phyloP scores from a whole-genome alignment of 2,329 filamentous ascomycete species.

The Cytospora chrysosperma region DNA sequence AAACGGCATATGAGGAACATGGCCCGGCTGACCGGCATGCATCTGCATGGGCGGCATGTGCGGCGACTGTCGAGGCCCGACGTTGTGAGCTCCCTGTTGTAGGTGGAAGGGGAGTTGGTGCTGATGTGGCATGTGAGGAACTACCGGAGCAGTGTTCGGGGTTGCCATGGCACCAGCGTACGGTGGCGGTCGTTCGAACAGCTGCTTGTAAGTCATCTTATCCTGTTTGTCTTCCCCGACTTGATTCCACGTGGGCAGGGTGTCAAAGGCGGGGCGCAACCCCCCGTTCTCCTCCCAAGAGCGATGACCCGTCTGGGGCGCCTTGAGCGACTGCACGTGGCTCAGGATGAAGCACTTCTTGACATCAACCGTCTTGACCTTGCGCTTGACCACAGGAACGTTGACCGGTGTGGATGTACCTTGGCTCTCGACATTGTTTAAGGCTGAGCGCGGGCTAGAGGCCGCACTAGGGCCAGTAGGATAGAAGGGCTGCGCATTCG shows the following conservation, averaged over 20 bases:
- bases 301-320: slow-evolving; percentile 44
- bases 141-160: slow-evolving; percentile 66
- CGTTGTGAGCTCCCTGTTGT: slow-evolving; percentile 68
- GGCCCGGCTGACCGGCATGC: slow-evolving; percentile 69
- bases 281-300: slow-evolving; percentile 77
- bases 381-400: slow-evolving; percentile 64
- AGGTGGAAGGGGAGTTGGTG: slow-evolving; percentile 83
- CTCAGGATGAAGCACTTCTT: slow-evolving; percentile 62
- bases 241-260: slow-evolving; percentile 80
- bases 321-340: slow-evolving; percentile 53
- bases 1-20: slow-evolving; percentile 63
- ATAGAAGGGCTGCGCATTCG: slow-evolving; percentile 77
- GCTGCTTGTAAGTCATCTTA: slow-evolving; percentile 70
- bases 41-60: slow-evolving; percentile 78
- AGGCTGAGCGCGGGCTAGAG: slow-evolving; percentile 68
- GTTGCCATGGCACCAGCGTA: slow-evolving; percentile 60
- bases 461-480: slow-evolving; percentile 66
- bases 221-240: slow-evolving; percentile 68
- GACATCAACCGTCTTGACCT: slow-evolving; percentile 68
- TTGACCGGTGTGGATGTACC: slow-evolving; percentile 36
- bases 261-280: slow-evolving; percentile 82
- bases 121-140: slow-evolving; percentile 74
- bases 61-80: slow-evolving; percentile 67
- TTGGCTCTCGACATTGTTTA: slow-evolving; percentile 47
- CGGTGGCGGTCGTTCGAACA: slow-evolving; percentile 70